These are phyloP conservation scores for Ciborinia camelliae DNA, from an alignment of 2,329 filamentous ascomycete genomes.

Conservation along the genomic window DNA sequence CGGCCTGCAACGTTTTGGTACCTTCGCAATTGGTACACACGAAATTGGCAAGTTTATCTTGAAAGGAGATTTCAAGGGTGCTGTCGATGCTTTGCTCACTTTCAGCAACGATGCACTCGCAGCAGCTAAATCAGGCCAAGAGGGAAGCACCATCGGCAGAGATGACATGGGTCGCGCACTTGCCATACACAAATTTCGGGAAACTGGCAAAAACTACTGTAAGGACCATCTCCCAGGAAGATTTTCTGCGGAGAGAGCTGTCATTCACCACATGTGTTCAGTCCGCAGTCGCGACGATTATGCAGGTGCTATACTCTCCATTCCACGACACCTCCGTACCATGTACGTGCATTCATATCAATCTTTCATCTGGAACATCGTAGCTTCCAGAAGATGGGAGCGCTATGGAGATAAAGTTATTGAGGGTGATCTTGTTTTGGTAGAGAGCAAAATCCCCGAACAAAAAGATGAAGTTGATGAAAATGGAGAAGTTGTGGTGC, in stretches of 20 bases:
- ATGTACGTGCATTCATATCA: slow-evolving; percentile 99
- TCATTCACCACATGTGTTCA: slow-evolving; percentile 70
- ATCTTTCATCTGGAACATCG: slow-evolving; percentile 89
- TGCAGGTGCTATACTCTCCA: slow-evolving; percentile 73
- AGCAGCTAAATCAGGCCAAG: slow-evolving; percentile 47
- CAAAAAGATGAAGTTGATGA: slow-evolving; percentile 38
- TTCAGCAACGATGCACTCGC: slow-evolving; percentile 64
- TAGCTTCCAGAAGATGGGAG: slow-evolving; percentile 76
- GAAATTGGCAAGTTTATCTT: slow-evolving; percentile 81
- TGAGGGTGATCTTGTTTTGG: slow-evolving; percentile 67
- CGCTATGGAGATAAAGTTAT: slow-evolving; percentile 70
- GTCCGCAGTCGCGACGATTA: slow-evolving; percentile 57
- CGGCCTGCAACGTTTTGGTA: slow-evolving; percentile 94
- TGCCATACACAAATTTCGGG: slow-evolving; percentile 72
- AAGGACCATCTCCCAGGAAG: slow-evolving; percentile 69
- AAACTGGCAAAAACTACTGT: slow-evolving; percentile 53
- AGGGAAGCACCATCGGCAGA: slow-evolving; percentile 51
- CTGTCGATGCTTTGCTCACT: slow-evolving; percentile 71
- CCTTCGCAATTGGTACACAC: slow-evolving; percentile 81
- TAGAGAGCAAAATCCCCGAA: slow-evolving; percentile 27
- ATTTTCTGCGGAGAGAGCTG: slow-evolving; percentile 73
- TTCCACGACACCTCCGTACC: slow-evolving; percentile 76
- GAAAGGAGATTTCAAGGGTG: slow-evolving; percentile 74
- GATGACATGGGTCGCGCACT: slow-evolving; percentile 79
- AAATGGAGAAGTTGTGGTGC: slow-evolving; percentile 44